phyloP scores from a whole-genome alignment of 495 filamentous ascomycete genomes.

The Trichocladium antarcticum region DNA sequence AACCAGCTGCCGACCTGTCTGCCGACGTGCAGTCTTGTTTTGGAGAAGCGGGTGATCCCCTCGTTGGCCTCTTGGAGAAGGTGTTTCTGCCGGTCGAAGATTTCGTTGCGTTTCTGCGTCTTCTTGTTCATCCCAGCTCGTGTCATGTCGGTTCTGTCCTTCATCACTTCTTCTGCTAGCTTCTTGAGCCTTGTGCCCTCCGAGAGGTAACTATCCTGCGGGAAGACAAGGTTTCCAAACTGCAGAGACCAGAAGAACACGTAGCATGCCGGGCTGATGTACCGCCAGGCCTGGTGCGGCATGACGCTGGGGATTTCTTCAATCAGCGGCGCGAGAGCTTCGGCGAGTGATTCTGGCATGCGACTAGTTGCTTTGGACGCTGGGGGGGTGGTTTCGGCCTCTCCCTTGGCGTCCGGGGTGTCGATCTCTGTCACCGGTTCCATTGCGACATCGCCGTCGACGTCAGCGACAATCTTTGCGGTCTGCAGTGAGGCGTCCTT shows the following conservation, averaged over 20 bases:
- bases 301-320: slow-evolving; percentile 50
- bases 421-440: slow-evolving; percentile 20
- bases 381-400: slow-evolving; percentile 8
- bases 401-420: slow-evolving; percentile 8
- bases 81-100: slow-evolving; percentile 52
- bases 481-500: slow-evolving; percentile 23
- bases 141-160: slow-evolving; percentile 61
- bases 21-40: slow-evolving; percentile 51
- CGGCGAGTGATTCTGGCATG: slow-evolving; percentile 48
- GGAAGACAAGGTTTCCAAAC: slow-evolving; percentile 65
- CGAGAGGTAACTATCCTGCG: slow-evolving; percentile 58
- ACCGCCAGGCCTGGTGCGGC: slow-evolving; percentile 52
- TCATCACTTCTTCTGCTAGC: slow-evolving; percentile 48
- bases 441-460: slow-evolving; percentile 34
- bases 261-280: slow-evolving; percentile 66
- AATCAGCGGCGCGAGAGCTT: slow-evolving; percentile 67
- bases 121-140: slow-evolving; percentile 50
- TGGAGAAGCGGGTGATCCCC: slow-evolving; percentile 50
- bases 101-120: slow-evolving; percentile 56
- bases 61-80: slow-evolving; percentile 43
- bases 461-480: slow-evolving; percentile 21
- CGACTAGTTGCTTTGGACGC: slow-evolving; percentile 22
- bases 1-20: slow-evolving; percentile 81
- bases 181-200: slow-evolving; percentile 55
- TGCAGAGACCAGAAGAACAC: slow-evolving; percentile 89